These are phyloP conservation scores for Euphrasia confusa DNA, from an alignment of 257 asterid species.

Conservation along the genomic window DNA sequence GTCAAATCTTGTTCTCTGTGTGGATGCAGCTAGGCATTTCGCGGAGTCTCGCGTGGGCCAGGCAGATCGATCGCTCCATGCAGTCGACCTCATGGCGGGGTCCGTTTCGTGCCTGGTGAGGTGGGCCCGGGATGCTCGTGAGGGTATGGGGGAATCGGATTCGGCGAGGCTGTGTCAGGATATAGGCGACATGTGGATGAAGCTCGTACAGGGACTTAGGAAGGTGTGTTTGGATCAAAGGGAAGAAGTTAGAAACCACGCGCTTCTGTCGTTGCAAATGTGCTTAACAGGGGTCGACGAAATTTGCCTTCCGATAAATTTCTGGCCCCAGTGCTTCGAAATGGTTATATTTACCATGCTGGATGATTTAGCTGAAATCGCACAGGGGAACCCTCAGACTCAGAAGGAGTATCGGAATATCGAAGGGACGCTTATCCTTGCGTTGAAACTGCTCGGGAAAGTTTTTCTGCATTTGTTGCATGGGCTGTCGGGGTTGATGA, in stretches of 20 bases:
- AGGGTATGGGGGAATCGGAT: constrained; percentile 61
- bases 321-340: constrained; percentile 86
- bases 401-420: constrained; percentile 84
- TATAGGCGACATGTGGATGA: constrained; percentile 94
- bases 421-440: constrained; percentile 82
- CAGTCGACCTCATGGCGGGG: constrained; percentile 81
- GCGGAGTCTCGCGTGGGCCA: constrained; percentile 96
- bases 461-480: constrained; percentile 54
- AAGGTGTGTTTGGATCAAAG: constrained; percentile 92
- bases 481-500: constrained; percentile 51
- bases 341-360: constrained; percentile 83
- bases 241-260: constrained; percentile 90
- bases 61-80: constrained; percentile 68
- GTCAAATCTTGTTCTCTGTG: constrained; percentile 64
- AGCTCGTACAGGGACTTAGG: constrained; percentile 83
- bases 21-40: constrained; percentile 83
- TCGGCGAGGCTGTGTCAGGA: constrained; percentile 65
- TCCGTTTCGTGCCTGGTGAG: constrained; percentile 58
- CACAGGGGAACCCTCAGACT: constrained; percentile 82
- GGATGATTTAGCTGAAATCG: constrained; percentile 79
- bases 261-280: constrained; percentile 61
- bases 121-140: constrained; percentile 78
- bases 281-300: constrained; percentile 76
- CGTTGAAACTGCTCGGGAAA: constrained; percentile 64
- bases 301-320: constrained; percentile 46